These are phyloP conservation scores for Oryza glaberrima DNA, from an alignment of 176 grass and related monocot genomes.

Conservation along the genomic window DNA sequence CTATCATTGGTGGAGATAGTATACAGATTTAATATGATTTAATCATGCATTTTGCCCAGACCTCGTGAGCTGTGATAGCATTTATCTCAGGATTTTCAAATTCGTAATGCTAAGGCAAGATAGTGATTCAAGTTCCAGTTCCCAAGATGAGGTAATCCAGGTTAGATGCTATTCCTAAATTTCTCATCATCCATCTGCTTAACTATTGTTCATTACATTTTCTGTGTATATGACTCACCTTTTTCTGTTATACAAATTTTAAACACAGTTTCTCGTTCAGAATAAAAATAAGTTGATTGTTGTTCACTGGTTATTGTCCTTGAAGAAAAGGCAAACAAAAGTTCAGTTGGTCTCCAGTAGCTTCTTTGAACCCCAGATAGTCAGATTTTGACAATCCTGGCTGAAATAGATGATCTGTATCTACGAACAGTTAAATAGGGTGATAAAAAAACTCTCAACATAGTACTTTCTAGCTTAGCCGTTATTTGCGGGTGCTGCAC, in stretches of 20 bases:
- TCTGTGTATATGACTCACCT: neutral
- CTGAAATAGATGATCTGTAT: slow-evolving; percentile 3
- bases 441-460: neutral
- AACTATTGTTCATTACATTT: slow-evolving; percentile 25
- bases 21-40: neutral
- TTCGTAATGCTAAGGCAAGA: neutral
- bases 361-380: slow-evolving; percentile 4
- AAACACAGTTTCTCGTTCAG: neutral
- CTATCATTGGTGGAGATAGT: neutral
- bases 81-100: slow-evolving; percentile 22
- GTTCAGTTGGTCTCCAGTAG: neutral
- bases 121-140: neutral
- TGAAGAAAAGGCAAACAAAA: slow-evolving; percentile 3
- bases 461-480: slow-evolving; percentile 19
- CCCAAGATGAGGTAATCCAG: slow-evolving; percentile 3
- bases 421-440: neutral
- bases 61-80: slow-evolving; percentile 8
- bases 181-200: neutral
- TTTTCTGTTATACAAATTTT: neutral
- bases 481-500: slow-evolving; percentile 17
- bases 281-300: slow-evolving; percentile 15
- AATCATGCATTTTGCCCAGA: neutral
- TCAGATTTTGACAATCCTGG: neutral
- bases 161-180: slow-evolving; percentile 27
- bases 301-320: neutral